Evolutionary conservation across 2,329 filamentous ascomycete species (phyloP), one percentile per base, ranked within the genome.

Genomic region (Pyricularia pennisetigena): DNA sequence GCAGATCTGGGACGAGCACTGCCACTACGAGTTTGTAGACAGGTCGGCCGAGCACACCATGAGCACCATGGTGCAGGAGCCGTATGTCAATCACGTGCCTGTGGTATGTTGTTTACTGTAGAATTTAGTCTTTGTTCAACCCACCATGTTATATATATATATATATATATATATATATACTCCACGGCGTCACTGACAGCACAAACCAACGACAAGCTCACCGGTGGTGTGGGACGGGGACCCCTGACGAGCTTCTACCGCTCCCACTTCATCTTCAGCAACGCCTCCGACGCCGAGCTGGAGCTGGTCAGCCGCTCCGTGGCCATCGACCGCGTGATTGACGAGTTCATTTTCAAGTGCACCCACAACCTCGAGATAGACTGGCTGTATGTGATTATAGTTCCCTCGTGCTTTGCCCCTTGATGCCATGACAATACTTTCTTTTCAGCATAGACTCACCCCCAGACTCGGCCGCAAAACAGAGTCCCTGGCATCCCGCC

Each of bases 21-120:
- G 88, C 0, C 82, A 83, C 62, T 90, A 85, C 72, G 90, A 93
- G 74, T 94, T 94, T 74, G 86, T 77, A 1, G 86, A 88, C 68
- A 83, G 90, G 12, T 86, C 86, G 2, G 90, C 92, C 0, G 86
- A 87, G 70, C 85, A 87, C 71, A 94, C 90, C 0, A 93, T 94
- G 90, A 82, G 82, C n/a, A 93, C 90, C 0, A 93, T 94, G 90
- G 90, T 93, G 1, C 82, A 88, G 65, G 87, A 92, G 75, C 91
- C 90, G 1, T 93, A 93, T 73, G 90, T 94, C 1, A 93, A 93
- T 74, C 89, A 93, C 30, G 0, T 82, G 88, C 35, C 41, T 57
- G 57, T 61, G 57, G 57, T 61, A 61, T 61, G 57, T 61, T 61
- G n/a, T n/a, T n/a, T n/a, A n/a, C n/a, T n/a, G n/a, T n/a, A n/a